Conservation (phyloP, 2,329 filamentous ascomycete genomes). For the Xylariaceae sp. region DNA sequence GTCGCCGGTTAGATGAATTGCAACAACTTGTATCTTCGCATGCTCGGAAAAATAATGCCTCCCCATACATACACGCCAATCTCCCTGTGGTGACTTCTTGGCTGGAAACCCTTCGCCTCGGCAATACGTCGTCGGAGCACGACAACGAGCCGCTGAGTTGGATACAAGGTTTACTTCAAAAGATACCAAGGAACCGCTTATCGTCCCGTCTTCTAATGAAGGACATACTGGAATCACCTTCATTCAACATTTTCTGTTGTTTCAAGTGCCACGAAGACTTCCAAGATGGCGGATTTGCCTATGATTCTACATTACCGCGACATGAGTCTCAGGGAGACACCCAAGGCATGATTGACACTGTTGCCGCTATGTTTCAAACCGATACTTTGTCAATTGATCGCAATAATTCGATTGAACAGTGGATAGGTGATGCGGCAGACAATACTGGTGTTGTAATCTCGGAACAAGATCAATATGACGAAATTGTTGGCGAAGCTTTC, state of each 20-base stretch:
- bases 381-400: not conserved
- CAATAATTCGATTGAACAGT: not conserved
- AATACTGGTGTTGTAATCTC: not conserved
- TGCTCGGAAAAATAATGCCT: conserved; percentile 6
- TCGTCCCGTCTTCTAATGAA: conserved; percentile 14
- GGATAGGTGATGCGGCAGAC: not conserved
- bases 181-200: conserved; percentile 9
- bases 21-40: conserved; percentile 1
- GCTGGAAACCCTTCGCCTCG: conserved; percentile 6
- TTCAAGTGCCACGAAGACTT: conserved; percentile 14
- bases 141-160: conserved; percentile 21
- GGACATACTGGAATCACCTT: conserved; percentile 23
- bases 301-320: not conserved
- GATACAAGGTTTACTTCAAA: conserved; percentile 15
- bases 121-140: conserved; percentile 4
- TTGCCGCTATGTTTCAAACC: conserved; percentile 1
- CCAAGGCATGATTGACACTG: conserved; percentile 1
- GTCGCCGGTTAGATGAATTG: conserved; percentile 7
- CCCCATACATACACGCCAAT: conserved; percentile 16
- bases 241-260: conserved; percentile 20
- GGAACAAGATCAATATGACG: not conserved
- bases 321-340: not conserved
- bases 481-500: not conserved
- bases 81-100: conserved; percentile 8
- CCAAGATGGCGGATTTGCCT: conserved; percentile 8